phyloP scores from a whole-genome alignment of 495 filamentous ascomycete species.

The Physcia stellaris region DNA sequence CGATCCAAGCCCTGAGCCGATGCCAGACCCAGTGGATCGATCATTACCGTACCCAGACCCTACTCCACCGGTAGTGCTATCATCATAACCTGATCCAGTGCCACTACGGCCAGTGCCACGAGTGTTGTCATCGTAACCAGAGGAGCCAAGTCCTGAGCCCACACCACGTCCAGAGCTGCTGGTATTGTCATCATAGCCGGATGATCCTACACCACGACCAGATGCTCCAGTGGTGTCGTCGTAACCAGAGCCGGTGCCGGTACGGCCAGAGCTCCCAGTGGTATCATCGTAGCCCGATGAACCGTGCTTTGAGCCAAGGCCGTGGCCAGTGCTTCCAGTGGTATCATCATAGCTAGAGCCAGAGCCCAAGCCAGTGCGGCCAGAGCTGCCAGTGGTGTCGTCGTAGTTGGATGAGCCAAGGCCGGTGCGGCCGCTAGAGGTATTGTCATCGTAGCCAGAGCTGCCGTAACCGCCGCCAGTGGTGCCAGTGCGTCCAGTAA shows the following conservation, averaged over 20 bases:
- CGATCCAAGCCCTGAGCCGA: too few relatives aligned
- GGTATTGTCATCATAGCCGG: neutral
- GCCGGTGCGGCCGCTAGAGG: slow-evolving; percentile 5
- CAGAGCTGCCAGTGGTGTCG: slow-evolving; percentile 3
- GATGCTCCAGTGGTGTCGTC: too few relatives aligned
- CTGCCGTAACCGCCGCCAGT: neutral
- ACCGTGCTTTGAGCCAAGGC: slow-evolving; percentile 13
- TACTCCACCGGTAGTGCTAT: slow-evolving; percentile 23
- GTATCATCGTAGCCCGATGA: slow-evolving; percentile 27
- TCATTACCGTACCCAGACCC: too few relatives aligned
- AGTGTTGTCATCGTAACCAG: slow-evolving; percentile 22
- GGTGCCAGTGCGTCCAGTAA: neutral
- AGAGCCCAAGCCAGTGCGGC: slow-evolving; percentile 10
- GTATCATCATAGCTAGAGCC: slow-evolving; percentile 13
- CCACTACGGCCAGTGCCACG: slow-evolving; percentile 6
- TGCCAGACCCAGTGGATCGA: neutral
- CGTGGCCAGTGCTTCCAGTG: slow-evolving; percentile 13
- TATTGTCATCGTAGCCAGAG: slow-evolving; percentile 8
- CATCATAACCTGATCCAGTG: too few relatives aligned
- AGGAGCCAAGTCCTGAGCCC: slow-evolving; percentile 15
- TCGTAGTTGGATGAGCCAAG: neutral
- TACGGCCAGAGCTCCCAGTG: slow-evolving; percentile 13
- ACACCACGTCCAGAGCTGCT: slow-evolving; percentile 8
- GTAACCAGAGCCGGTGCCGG: slow-evolving; percentile 30
- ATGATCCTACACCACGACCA: too few relatives aligned